Percentiles rank a stretch among this genome's conserved stretches.
These are phyloP conservation scores for Rhizophora apiculata DNA, from an alignment of 345 rosid genomes.

Conservation along the genomic window DNA sequence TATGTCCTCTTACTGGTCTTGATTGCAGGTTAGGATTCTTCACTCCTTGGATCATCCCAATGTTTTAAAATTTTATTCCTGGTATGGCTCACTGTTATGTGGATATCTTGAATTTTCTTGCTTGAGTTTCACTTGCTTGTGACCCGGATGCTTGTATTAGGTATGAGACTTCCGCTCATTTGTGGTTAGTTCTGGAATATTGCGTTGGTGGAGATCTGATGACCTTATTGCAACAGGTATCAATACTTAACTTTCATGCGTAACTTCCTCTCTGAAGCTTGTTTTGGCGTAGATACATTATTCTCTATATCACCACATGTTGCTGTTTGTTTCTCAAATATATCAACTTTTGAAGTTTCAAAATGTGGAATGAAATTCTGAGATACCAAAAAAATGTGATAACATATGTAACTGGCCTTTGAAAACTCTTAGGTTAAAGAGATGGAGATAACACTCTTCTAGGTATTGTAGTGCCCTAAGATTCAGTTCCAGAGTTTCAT, in stretches of 20 bases:
- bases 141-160: conserved; percentile 29
- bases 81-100: conserved; percentile 42
- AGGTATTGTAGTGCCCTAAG: background rate
- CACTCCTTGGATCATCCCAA: conserved; percentile 80
- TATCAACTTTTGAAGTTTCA: background rate
- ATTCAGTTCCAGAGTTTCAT: background rate
- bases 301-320: too few relatives aligned
- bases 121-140: background rate
- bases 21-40: conserved; percentile 81
- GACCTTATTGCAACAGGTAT: conserved; percentile 84
- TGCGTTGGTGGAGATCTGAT: conserved; percentile 95
- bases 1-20: background rate
- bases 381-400: too few relatives aligned
- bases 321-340: too few relatives aligned
- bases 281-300: too few relatives aligned
- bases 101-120: conserved; percentile 1
- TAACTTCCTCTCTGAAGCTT: too few relatives aligned
- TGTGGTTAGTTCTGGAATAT: conserved; percentile 97
- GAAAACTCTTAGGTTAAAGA: background rate
- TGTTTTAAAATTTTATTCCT: conserved; percentile 74
- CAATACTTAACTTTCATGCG: background rate
- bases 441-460: background rate
- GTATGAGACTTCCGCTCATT: conserved; percentile 96
- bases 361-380: too few relatives aligned
- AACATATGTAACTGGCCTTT: too few relatives aligned